These are phyloP conservation scores for Physaria fendleri DNA, from an alignment of 345 rosid species.

Conservation along the genomic window DNA sequence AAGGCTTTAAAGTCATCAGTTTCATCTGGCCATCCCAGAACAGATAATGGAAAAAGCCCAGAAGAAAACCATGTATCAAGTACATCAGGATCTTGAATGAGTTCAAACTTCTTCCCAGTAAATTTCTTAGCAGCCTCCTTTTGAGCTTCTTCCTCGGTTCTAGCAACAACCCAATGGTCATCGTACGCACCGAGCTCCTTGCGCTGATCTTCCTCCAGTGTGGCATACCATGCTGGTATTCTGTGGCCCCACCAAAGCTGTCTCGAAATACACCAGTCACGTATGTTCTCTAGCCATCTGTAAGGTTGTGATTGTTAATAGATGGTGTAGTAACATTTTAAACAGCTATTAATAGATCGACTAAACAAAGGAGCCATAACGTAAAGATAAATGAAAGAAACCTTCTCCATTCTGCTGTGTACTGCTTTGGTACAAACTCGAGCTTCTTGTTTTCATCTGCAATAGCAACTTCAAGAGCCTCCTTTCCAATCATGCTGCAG, in stretches of 20 bases:
- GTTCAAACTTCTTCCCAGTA: constrained; percentile 64
- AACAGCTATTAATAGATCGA: background rate
- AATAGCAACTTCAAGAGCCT: constrained; percentile 72
- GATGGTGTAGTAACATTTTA: background rate
- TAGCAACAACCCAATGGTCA: constrained; percentile 87
- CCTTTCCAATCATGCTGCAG: constrained; percentile 61
- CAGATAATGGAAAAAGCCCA: constrained; percentile 81
- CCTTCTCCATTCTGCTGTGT: constrained; percentile 94
- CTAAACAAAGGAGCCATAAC: background rate
- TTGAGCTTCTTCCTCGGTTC: constrained; percentile 61
- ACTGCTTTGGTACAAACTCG: constrained; percentile 83
- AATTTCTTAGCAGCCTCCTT: constrained; percentile 49
- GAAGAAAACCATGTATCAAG: constrained; percentile 99
- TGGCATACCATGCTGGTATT: constrained; percentile 90
- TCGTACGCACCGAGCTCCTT: constrained; percentile 72
- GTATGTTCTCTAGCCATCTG: constrained; percentile 98
- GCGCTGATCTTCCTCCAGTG: constrained; percentile 62
- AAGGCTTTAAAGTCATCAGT: constrained; percentile 80
- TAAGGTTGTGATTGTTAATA: constrained; percentile 15
- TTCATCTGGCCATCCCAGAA: constrained; percentile 90
- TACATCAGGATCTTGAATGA: constrained; percentile 87
- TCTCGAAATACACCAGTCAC: constrained; percentile 96
- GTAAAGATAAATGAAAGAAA: constrained; percentile 24
- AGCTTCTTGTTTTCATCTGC: constrained; percentile 52
- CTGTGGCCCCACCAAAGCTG: constrained; percentile 99